Evolutionary conservation across 2,329 filamentous ascomycete genomes (phyloP).

Genomic region (Paraconiothyrium sp.): DNA sequence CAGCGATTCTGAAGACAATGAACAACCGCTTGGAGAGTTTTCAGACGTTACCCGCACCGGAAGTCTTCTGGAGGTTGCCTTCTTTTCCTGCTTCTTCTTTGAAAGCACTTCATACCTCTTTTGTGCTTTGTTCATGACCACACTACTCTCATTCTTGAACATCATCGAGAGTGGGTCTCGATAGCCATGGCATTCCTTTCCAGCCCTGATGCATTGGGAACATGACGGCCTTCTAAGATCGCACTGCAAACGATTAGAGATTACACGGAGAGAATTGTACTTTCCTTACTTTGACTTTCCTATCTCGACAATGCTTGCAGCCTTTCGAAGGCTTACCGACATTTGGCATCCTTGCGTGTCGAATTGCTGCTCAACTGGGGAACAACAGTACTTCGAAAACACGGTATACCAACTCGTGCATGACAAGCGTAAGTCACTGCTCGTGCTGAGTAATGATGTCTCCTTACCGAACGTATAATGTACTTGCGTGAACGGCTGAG

Average conservation of each 20-base stretch:
- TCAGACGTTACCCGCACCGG: slow-evolving; percentile 17
- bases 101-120: slow-evolving; percentile 35
- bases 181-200: slow-evolving; percentile 43
- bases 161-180: slow-evolving; percentile 42
- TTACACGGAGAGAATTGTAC: neutral
- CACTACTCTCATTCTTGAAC: slow-evolving; percentile 42
- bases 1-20: neutral
- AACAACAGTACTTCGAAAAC: neutral
- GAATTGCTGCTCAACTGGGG: neutral
- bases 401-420: neutral
- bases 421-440: neutral
- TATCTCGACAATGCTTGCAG: slow-evolving; percentile 42
- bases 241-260: slow-evolving; percentile 30
- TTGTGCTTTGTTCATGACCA: slow-evolving; percentile 37
- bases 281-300: slow-evolving; percentile 41
- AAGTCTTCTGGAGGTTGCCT: neutral
- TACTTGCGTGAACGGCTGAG: neutral
- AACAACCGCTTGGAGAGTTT: neutral
- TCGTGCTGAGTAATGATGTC: neutral
- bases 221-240: slow-evolving; percentile 46
- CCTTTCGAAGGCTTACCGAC: slow-evolving; percentile 44
- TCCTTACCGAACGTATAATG: neutral
- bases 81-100: slow-evolving; percentile 18
- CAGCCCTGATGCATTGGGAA: slow-evolving; percentile 41
- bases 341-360: slow-evolving; percentile 33